Percentiles rank a stretch among this genome's conserved stretches.
phyloP scores from a whole-genome alignment of 208 protist species.

The Leishmania mexicana region DNA sequence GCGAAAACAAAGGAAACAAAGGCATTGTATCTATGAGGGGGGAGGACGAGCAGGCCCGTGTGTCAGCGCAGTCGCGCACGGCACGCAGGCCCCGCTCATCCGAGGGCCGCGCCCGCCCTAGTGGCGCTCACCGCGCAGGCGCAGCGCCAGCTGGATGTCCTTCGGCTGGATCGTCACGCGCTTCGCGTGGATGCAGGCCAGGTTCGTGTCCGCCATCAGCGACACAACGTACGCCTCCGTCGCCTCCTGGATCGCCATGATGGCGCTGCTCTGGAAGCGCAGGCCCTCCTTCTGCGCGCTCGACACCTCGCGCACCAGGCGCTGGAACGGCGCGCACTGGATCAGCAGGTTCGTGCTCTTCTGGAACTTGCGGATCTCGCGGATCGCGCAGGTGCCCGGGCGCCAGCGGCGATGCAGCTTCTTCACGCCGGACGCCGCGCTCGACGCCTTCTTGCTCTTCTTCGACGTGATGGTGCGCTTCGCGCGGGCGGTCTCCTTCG shows the following conservation, averaged over 20 bases:
- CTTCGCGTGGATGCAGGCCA: conserved; percentile 86
- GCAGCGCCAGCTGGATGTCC: conserved; percentile 49
- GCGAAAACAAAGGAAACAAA: conserved; percentile 13
- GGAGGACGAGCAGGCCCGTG: background rate
- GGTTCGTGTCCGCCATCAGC: conserved; percentile 91
- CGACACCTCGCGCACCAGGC: conserved; percentile 87
- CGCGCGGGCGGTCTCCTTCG: conserved; percentile 97
- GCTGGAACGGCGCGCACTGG: conserved; percentile 87
- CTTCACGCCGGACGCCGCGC: conserved; percentile 95
- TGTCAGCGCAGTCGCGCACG: background rate
- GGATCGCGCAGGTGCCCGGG: conserved; percentile 19
- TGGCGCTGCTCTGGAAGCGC: conserved; percentile 87
- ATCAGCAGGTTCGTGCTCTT: conserved; percentile 90
- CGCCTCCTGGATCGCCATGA: conserved; percentile 90
- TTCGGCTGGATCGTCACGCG: conserved; percentile 88
- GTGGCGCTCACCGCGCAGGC: conserved; percentile 20
- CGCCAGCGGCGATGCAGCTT: conserved; percentile 65
- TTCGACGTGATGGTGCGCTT: conserved; percentile 97
- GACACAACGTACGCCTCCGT: conserved; percentile 92
- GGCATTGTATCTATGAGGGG: conserved; percentile 19
- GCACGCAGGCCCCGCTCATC: background rate
- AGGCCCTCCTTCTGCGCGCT: conserved; percentile 78
- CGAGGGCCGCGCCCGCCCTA: background rate
- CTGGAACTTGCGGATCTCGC: conserved; percentile 47
- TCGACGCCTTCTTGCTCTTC: conserved; percentile 97